Base-by-base conservation (phyloP, 2,329 filamentous ascomycete species). In the Lasiodiplodia sp. region DNA sequence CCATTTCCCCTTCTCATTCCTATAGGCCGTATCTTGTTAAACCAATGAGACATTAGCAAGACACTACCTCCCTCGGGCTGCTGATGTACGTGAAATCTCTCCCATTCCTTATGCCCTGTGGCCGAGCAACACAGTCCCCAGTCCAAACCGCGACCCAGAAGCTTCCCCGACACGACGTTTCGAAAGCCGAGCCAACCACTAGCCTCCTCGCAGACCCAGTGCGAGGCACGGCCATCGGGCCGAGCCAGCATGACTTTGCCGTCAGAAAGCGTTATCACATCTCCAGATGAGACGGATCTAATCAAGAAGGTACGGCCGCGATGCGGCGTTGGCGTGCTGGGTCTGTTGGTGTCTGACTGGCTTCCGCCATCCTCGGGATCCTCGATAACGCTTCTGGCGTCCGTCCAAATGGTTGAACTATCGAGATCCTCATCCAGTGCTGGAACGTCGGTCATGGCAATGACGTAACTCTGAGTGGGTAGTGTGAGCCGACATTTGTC, bases 131-230 rank as follows among this genome's bases (percentile, higher is more conserved):
- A 34, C 16, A 63, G 6, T 3, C 1, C 5, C 40, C 31, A n/a
- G 0, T 11, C 6, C 2, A 4, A 12, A 16, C 51, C 40, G 40
- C 58, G 58, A 0, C 58, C 58, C 8, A 63, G 58, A 18, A 44
- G 34, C 25, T 7, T 8, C 7, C 40, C 58, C 23, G 58, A 63
- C 23, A 63, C 58, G 25, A 6, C 40, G 40, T 34, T 63, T 2
- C 58, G 58, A 40, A 63, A 63, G 7, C 58, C 58, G 10, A 63
- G 58, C 40, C 58, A 63, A 4, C 40, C 58, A 40, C 16, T 21
- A 16, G 14, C 3, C 7, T 63, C 58, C 5, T 34, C 4, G 25
- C 25, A 51, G 23, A 34, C 25, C 58, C 58, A 63, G 2, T 51
- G 58, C 23, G 58, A 63, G 11, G 21, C 58, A 25, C 40, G 40